Base-by-base conservation (phyloP, 2,329 filamentous ascomycete species). In the Trichoderma cornu-damae region DNA sequence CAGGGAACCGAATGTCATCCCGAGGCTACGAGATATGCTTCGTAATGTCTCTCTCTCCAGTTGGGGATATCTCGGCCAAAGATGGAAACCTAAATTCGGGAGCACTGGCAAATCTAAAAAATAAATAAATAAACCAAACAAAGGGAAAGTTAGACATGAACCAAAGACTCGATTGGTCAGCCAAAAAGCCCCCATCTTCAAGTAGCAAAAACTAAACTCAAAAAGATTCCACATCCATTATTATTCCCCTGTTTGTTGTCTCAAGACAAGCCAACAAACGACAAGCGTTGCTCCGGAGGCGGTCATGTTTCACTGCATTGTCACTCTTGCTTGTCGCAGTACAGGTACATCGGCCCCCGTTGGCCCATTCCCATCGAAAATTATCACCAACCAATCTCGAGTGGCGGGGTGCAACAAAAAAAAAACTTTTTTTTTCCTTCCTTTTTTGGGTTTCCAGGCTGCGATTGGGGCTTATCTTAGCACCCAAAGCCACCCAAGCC, bases 351-450 rank as follows among this genome's bases (percentile, higher is more conserved):
- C 3, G n/a, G 11, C n/a, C 16, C n/a, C 16, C 32, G 34, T 28
- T 46, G 40, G 30, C 42, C 37, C 51, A n/a, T 47, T 54, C 51
- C 51, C 51, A 47, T 38, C 51, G 11, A 44, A 37, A 44, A 54
- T n/a, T n/a, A n/a, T n/a, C 49, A 52, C 35, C 35, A 43, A n/a
- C n/a, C 40, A 46, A 44, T 20, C 11, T 12, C 14, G 28, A 37
- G 51, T 55, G 51, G 51, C 40, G 51, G 51, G 51, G 51, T 55
- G 51, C 42, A 55, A 55, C 51, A 55, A 55, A n/a, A n/a, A n/a
- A n/a, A n/a, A n/a, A n/a, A 55, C 35, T 57, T 57, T 50, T 47
- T 47, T 37, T 22, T 24, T 2, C 6, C 22, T 57, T 50, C 38
- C 38, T 37, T 22, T 24, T 2, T 12, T 16, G 42, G 52, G 34